These are phyloP conservation scores for Glarea lozoyensis DNA, from an alignment of 495 filamentous ascomycete genomes.

Conservation along the genomic window DNA sequence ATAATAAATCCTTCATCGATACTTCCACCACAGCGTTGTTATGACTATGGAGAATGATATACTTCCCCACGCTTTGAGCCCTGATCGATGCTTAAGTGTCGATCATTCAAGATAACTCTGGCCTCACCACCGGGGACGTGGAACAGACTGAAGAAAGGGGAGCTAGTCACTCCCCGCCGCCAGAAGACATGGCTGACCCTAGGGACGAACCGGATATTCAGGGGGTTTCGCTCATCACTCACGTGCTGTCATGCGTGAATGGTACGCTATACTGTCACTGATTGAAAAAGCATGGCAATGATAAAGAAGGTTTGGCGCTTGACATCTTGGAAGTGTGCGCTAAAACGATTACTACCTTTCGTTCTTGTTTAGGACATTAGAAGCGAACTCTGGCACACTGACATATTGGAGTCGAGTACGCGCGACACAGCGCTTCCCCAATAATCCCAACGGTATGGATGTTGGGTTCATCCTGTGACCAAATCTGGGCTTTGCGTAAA, in stretches of 20 bases:
- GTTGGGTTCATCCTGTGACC: constrained; percentile 4
- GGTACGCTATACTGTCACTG: neutral
- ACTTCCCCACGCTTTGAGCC: neutral
- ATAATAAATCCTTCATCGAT: neutral
- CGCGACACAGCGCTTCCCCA: neutral
- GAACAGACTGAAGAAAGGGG: too few species aligned
- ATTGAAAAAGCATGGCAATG: neutral
- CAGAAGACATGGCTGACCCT: too few species aligned
- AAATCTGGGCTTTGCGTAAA: neutral
- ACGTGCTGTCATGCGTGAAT: too few species aligned
- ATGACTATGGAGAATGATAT: neutral
- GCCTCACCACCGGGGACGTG: too few species aligned
- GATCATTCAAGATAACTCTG: neutral
- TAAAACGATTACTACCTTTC: neutral
- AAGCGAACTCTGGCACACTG: constrained; percentile 10
- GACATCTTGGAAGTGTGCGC: neutral
- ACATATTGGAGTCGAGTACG: neutral
- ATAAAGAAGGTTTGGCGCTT: neutral
- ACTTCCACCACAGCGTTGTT: neutral
- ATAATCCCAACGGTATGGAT: constrained; percentile 12
- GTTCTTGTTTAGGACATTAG: constrained; percentile 10
- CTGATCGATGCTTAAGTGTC: neutral
- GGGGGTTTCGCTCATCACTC: too few species aligned
- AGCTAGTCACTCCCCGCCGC: too few species aligned
- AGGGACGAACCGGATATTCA: too few species aligned